Base-by-base conservation (phyloP, 306 rosid genomes). In the Cicer cuneatum region DNA sequence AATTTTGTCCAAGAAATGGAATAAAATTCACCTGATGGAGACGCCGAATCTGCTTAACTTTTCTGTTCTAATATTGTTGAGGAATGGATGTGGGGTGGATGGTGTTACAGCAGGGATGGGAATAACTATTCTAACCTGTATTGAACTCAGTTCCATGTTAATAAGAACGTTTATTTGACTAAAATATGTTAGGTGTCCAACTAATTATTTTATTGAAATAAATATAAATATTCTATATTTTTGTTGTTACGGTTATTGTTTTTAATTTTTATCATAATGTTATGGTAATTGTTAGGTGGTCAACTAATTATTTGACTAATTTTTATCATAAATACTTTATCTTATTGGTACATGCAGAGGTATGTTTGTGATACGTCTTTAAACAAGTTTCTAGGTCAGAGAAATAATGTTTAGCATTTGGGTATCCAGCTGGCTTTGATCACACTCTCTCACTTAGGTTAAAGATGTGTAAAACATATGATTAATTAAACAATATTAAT, bases 1-100 rank as follows among this genome's bases (percentile, higher is more conserved):
- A 45, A 72, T 41, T 74, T 72, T 46, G 8, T 15, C 14, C 7
- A 75, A 58, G 70, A 77, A 47, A 6, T 13, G 63, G 81, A 77
- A 10, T 63, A 69, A 48, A 52, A 58, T 0, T 6, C 35, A 33
- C 9, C 51, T 12, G 42, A 67, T 76, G 8, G 2, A 69, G 59
- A 35, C n/a, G 14, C 75, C 5, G 75, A 58, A 18, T 68, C 81
- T 58, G 35, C 21, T 2, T 77, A 74, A 63, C 10, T 7, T 6
- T 16, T 56, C 10, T 51, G 14, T 54, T 65, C 35, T 19, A 38
- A 41, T 14, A 15, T 53, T 42, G 35, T 29, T 7, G 37, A 0
- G 41, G 53, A 40, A 5, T 3, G 16, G 10, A 5, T 12, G n/a
- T 12, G 14, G 24, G 14, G 45, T 16, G 10, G 45, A 47, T 24